These are phyloP conservation scores for Taphrina betulina DNA, from an alignment of 1,139 yeast genomes.

Conservation along the genomic window DNA sequence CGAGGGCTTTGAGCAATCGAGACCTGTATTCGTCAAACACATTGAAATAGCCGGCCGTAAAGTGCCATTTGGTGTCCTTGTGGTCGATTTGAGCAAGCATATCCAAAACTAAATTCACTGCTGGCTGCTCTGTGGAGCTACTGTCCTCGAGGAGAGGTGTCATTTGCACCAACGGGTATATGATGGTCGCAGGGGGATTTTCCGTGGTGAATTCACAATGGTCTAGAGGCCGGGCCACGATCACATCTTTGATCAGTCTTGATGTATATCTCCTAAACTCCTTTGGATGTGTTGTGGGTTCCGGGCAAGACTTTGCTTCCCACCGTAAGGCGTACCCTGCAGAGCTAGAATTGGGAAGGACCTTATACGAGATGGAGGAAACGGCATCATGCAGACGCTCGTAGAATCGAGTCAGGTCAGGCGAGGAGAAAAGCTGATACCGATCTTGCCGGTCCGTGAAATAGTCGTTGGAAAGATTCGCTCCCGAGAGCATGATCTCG, in stretches of 20 bases:
- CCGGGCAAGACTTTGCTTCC: slow-evolving; percentile 68
- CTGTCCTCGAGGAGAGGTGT: slow-evolving; percentile 66
- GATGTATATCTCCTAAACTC: slow-evolving; percentile 64
- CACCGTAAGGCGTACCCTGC: slow-evolving; percentile 46
- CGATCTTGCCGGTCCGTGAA: slow-evolving; percentile 96
- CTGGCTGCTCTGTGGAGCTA: slow-evolving; percentile 75
- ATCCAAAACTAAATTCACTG: slow-evolving; percentile 41
- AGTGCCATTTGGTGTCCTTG: slow-evolving; percentile 67
- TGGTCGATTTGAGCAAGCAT: slow-evolving; percentile 58
- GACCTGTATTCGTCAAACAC: slow-evolving; percentile 72
- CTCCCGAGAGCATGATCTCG: slow-evolving; percentile 79
- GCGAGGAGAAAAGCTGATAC: slow-evolving; percentile 68
- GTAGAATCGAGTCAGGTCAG: slow-evolving; percentile 67
- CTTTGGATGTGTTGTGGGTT: slow-evolving; percentile 62
- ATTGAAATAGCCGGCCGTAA: slow-evolving; percentile 96
- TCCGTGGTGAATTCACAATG: slow-evolving; percentile 30
- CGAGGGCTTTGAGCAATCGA: slow-evolving; percentile 59
- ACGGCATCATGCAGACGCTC: slow-evolving; percentile 65
- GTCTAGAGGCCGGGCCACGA: slow-evolving; percentile 24
- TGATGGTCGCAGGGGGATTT: slow-evolving; percentile 45
- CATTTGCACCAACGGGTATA: slow-evolving; percentile 89
- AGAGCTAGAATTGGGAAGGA: slow-evolving; percentile 43
- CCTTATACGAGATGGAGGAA: slow-evolving; percentile 65
- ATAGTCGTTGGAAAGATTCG: slow-evolving; percentile 85
- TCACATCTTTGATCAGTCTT: slow-evolving; percentile 55